phyloP scores from a whole-genome alignment of 108 stramenopile species.

The Poteriospumella lacustris region DNA sequence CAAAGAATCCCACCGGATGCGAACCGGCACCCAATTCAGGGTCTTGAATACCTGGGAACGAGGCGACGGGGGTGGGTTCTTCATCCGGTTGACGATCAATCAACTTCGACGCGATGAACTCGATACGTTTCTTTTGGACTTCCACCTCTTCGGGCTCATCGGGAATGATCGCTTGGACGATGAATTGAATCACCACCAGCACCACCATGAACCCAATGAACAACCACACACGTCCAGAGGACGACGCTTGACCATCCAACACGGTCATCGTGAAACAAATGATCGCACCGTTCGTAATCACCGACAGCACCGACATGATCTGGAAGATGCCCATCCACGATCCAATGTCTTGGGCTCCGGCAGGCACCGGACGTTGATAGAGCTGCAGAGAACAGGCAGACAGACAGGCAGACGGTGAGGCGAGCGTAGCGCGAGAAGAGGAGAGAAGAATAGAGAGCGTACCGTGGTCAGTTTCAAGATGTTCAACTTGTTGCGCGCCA shows the following conservation, averaged over 20 bases:
- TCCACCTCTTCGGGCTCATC: slow-evolving; percentile 46
- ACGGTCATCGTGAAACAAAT: slow-evolving; percentile 68
- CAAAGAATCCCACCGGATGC: no score
- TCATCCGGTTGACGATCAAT: neutral
- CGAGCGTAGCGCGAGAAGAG: no score
- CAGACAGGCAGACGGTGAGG: no score
- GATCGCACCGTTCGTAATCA: slow-evolving; percentile 89
- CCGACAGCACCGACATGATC: slow-evolving; percentile 84
- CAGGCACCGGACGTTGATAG: slow-evolving; percentile 3
- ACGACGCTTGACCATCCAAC: slow-evolving; percentile 23
- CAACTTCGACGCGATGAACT: slow-evolving; percentile 46
- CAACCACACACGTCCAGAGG: slow-evolving; percentile 36
- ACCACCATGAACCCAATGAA: slow-evolving; percentile 44
- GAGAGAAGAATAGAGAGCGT: neutral
- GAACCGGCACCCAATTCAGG: no score
- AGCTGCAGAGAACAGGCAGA: slow-evolving; percentile 8
- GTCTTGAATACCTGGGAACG: no score
- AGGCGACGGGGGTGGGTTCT: no score
- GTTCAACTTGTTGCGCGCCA: slow-evolving; percentile 83
- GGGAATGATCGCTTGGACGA: slow-evolving; percentile 34
- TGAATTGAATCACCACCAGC: no score
- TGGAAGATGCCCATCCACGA: slow-evolving; percentile 90
- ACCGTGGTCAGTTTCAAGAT: slow-evolving; percentile 74
- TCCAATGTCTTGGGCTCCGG: slow-evolving; percentile 76
- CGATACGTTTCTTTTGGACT: slow-evolving; percentile 50